Evolutionary conservation across 2,329 filamentous ascomycete genomes (phyloP), one percentile per base, ranked within the genome.

Genomic region (Alternaria panax): DNA sequence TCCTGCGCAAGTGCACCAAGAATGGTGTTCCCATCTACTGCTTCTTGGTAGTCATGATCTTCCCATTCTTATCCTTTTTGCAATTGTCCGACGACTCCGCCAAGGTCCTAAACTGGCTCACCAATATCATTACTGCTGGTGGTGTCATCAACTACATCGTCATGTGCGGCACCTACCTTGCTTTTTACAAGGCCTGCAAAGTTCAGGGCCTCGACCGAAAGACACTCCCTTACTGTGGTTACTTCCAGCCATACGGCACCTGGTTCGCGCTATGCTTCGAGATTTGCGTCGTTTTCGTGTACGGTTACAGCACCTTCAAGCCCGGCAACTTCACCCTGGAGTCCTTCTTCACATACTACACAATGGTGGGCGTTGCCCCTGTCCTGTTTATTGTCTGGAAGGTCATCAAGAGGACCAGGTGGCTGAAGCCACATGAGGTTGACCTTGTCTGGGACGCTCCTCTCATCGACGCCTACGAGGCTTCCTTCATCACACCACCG

Each of bases 21-120:
- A 83, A 84, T 11, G 88, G 88, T 70, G 86, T 95, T 0, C 92
- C 92, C 0, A 84, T 92, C 62, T 92, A 90, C 77, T 91, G 88
- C 71, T 90, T 94, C 38, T 64, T 76, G 1, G 76, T 88, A 27
- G 89, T 91, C 0, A 83, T 92, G 46, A 74, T 86, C 4, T 87
- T 95, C 67, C 86, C 89, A 1, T 81, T 92, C 7, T 80, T 96
- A 11, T 86, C 88, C 3, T 95, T 93, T 77, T 80, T 93, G 47
- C 89, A 93, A 75, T 84, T 94, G 18, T 89, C 86, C 7, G 84
- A 86, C 62, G 83, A 83, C 58, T 84, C 88, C 0, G 85, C 90
- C 4, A 86, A 88, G 27, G 91, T 93, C 1, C 80, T 93, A 62
- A 83, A 83, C 45, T 93, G 90, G 90, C 87, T 93, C 65, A 85